Base-by-base conservation (phyloP, 2,329 filamentous ascomycete species). In the Penicillium oxalicum region DNA sequence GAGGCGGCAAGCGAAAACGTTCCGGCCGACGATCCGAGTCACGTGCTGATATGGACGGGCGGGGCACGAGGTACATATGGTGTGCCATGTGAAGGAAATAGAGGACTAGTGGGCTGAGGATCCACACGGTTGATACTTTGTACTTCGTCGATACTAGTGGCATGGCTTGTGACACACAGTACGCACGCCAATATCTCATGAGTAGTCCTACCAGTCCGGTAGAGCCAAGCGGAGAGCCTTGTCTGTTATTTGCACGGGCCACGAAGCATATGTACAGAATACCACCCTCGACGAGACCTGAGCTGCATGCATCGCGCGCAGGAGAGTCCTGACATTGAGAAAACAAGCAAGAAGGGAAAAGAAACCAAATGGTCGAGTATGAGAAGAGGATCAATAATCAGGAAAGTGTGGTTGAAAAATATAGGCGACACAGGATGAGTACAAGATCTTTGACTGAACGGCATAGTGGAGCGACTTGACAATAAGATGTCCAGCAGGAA, bases 211-310 rank as follows among this genome's bases (percentile, higher is more conserved):
- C 42, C 24, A 24, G 36, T 44, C 33, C 27, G 27, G 27, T 24
- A 51, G 48, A 42, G 5, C 29, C 32, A 26, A 32, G 40, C 34
- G 24, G 44, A 36, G 34, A 48, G 48, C 26, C 46, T 40, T 45
- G 43, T 51, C 40, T 39, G 52, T 41, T 64, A 61, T 64, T 63
- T 63, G 61, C 57, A 64, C 47, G 40, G 56, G 49, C 58, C 56
- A 47, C 49, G 49, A 25, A 50, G 44, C 50, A 63, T 66, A 67
- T 67, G 59, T 67, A 66, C 63, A 67, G 44, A 49, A 53, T 53
- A 58, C 50, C 50, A 43, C 55, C 53, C 52, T 49, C 56, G 51
- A 53, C 56, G 51, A 52, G 48, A n/a, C 18, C 18, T 18, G 18
- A 18, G 18, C 18, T 18, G 18, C 18, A 18, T 18, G 18, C 18